Evolutionary conservation across 306 rosid species (phyloP).

Genomic region (Pyrus pyrifolia): DNA sequence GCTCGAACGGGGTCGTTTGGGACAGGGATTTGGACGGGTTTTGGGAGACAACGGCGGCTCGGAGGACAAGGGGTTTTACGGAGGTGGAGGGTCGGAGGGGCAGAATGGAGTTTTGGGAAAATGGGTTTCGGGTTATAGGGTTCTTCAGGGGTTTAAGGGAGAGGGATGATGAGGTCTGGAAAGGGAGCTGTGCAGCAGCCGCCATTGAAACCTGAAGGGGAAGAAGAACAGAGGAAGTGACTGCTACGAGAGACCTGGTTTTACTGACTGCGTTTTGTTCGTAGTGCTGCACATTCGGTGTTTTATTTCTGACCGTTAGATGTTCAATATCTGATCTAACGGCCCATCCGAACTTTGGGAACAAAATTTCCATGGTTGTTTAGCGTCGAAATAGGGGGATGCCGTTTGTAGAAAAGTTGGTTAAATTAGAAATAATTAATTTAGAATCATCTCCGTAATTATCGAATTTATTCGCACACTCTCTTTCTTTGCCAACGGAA

Average conservation of each 20-base stretch:
- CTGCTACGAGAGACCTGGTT: background rate
- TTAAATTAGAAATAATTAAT: background rate
- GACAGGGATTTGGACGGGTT: slow-evolving; percentile 31
- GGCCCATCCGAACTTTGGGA: too few species aligned
- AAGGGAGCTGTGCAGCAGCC: slow-evolving; percentile 42
- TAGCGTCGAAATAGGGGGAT: background rate
- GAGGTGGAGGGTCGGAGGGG: slow-evolving; percentile 22
- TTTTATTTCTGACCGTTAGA: too few species aligned
- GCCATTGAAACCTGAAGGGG: slow-evolving; percentile 27
- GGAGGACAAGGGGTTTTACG: slow-evolving; percentile 27
- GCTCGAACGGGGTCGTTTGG: slow-evolving; percentile 36
- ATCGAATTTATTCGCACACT: background rate
- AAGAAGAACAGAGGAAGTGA: background rate
- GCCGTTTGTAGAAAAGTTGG: background rate
- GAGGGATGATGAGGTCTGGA: slow-evolving; percentile 32
- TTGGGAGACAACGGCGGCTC: slow-evolving; percentile 61
- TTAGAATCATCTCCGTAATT: too few species aligned
- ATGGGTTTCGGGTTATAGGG: slow-evolving; percentile 30
- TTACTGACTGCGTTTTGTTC: background rate
- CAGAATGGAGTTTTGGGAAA: slow-evolving; percentile 20
- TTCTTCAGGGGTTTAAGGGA: slow-evolving; percentile 31
- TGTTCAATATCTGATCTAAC: too few species aligned
- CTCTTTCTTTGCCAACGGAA: background rate
- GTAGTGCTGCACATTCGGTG: too few species aligned
- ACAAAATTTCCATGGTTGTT: too few species aligned